Base-by-base conservation (phyloP, 1,139 yeast species). In the Ogataea hybrid region DNA sequence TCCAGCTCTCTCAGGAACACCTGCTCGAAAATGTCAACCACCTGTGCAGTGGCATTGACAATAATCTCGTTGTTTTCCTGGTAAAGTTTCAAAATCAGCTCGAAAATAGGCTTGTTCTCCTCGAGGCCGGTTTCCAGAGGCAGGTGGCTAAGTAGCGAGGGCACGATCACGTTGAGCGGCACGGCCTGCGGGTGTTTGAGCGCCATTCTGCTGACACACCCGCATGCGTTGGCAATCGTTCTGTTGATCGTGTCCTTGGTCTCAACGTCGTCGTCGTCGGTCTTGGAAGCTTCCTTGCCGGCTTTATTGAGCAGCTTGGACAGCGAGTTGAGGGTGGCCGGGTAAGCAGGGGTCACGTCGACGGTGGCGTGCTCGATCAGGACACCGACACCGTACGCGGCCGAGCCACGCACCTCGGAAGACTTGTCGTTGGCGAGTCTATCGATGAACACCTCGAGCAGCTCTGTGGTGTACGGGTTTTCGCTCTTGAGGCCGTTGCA, bases 351-450 rank as follows among this genome's bases (percentile, higher is more conserved):
- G 32, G 84, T 69, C 53, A 83, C 74, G 60, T 84, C 87, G 50
- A 69, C 67, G 18, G 71, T 59, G 43, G 87, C 73, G 66, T 70
- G 65, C 66, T 80, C 83, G 51, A 89, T 71, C 48, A 89, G 68
- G 51, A 89, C 69, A 53, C 98, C 99, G 53, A 87, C 79, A 72
- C 97, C 98, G 61, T 88, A 92, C 14, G 97, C 97, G 43, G 97
- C 94, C 58, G 89, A 87, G 55, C 96, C 92, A 68, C 92, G 84
- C 44, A 89, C 97, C 62, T 89, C 96, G 53, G 85, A 73, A 21
- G 94, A 84, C 57, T 81, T 77, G 65, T 92, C 98, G 51, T 75
- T 73, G 48, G 82, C 71, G 50, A 92, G 73, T 55, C 85, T 81
- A 48, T 77, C 75, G 43, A 77, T 71, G 59, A 92, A 81, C 20